Conservation (phyloP, 345 rosid species). For the Bretschneidera sinensis region DNA sequence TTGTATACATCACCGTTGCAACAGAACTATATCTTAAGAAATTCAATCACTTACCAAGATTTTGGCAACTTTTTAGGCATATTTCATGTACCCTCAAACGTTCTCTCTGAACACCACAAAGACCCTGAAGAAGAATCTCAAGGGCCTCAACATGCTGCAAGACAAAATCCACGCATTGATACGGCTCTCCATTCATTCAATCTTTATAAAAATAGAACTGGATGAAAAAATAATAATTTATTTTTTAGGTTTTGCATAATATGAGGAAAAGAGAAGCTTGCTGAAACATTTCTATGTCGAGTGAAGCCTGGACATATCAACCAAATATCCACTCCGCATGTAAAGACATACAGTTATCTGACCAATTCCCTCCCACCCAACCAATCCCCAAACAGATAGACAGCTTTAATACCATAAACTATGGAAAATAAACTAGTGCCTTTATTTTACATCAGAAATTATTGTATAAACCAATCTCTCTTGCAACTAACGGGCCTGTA, state of each 20-base stretch:
- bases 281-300: too few species aligned
- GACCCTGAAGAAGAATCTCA: slow-evolving; percentile 95
- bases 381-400: not conserved
- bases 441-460: too few species aligned
- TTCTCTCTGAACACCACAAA: slow-evolving; percentile 91
- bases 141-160: slow-evolving; percentile 96
- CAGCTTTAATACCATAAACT: too few species aligned
- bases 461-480: too few species aligned
- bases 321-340: not conserved
- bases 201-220: not conserved
- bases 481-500: too few species aligned
- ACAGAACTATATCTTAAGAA: not conserved
- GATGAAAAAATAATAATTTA: not conserved
- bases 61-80: slow-evolving; percentile 69
- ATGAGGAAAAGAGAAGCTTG: not conserved
- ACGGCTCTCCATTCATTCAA: not conserved
- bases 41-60: slow-evolving; percentile 46
- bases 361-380: not conserved
- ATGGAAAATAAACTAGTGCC: too few species aligned
- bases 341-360: not conserved
- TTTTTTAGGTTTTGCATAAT: not conserved
- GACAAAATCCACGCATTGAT: not conserved
- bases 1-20: too few species aligned
- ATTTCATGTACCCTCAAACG: slow-evolving; percentile 86
- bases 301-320: not conserved